Evolutionary conservation across 148 eudicot species (phyloP).

Genomic region (Tetragonia tetragonoides): DNA sequence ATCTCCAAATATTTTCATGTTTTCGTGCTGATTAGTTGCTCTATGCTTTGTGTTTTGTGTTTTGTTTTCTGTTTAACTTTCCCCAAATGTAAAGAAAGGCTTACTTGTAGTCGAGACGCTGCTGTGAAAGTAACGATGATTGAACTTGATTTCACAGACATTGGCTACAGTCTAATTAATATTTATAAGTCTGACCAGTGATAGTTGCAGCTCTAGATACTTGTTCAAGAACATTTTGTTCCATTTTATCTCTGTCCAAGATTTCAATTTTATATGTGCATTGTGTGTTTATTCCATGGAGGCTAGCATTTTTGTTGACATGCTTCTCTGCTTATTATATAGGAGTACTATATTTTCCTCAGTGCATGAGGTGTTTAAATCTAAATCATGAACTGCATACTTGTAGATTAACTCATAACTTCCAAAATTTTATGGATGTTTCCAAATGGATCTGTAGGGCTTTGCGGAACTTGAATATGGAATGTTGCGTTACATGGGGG

Average conservation of each 20-base stretch:
- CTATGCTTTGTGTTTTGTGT: no score
- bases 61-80: no score
- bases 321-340: background rate
- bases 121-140: background rate
- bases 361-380: background rate
- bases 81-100: no score
- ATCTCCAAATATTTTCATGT: background rate
- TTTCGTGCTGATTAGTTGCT: no score
- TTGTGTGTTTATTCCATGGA: background rate
- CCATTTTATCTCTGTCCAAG: background rate
- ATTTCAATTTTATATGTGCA: background rate
- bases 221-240: no score
- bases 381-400: background rate
- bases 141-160: background rate
- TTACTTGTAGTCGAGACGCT: background rate
- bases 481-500: constrained; percentile 92
- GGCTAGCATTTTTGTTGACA: background rate
- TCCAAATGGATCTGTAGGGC: constrained; percentile 47
- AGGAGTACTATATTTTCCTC: no score
- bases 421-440: background rate
- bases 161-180: background rate
- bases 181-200: background rate
- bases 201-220: background rate
- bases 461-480: constrained; percentile 98
- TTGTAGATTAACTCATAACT: constrained; percentile 1